phyloP scores from a whole-genome alignment of 2,329 filamentous ascomycete genomes.

The Cercospora zeae-maydis region DNA sequence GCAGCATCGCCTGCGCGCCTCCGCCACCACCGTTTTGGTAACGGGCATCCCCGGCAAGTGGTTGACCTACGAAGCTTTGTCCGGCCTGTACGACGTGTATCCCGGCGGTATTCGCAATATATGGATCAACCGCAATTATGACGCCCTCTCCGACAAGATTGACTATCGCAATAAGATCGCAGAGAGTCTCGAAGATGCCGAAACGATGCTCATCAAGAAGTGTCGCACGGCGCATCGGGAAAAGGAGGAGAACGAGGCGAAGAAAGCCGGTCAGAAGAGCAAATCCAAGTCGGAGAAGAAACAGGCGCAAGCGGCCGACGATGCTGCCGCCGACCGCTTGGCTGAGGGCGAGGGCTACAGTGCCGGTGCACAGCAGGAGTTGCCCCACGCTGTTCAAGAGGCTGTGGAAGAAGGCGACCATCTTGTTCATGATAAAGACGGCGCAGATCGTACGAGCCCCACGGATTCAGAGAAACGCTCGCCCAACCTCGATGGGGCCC shows the following conservation, averaged over 20 bases:
- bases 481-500: slow-evolving; percentile 1
- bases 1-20: slow-evolving; percentile 87
- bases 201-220: slow-evolving; percentile 76
- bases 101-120: slow-evolving; percentile 92
- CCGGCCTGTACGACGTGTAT: slow-evolving; percentile 88
- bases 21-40: slow-evolving; percentile 91
- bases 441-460: background rate
- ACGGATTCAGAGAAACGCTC: background rate
- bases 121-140: slow-evolving; percentile 91
- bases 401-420: slow-evolving; percentile 29
- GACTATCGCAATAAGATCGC: slow-evolving; percentile 70
- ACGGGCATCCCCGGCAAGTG: slow-evolving; percentile 87
- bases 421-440: slow-evolving; percentile 4
- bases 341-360: slow-evolving; percentile 34
- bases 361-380: slow-evolving; percentile 33
- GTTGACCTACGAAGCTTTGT: slow-evolving; percentile 77
- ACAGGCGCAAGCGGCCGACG: slow-evolving; percentile 25
- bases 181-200: slow-evolving; percentile 68
- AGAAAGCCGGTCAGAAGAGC: slow-evolving; percentile 44
- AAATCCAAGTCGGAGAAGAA: slow-evolving; percentile 55
- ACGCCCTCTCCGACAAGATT: slow-evolving; percentile 79
- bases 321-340: slow-evolving; percentile 33
- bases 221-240: slow-evolving; percentile 76
- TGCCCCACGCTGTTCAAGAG: slow-evolving; percentile 32
- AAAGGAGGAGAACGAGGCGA: slow-evolving; percentile 52